These are phyloP conservation scores for Phragmites australis DNA, from an alignment of 176 grass and related monocot genomes.

Conservation along the genomic window DNA sequence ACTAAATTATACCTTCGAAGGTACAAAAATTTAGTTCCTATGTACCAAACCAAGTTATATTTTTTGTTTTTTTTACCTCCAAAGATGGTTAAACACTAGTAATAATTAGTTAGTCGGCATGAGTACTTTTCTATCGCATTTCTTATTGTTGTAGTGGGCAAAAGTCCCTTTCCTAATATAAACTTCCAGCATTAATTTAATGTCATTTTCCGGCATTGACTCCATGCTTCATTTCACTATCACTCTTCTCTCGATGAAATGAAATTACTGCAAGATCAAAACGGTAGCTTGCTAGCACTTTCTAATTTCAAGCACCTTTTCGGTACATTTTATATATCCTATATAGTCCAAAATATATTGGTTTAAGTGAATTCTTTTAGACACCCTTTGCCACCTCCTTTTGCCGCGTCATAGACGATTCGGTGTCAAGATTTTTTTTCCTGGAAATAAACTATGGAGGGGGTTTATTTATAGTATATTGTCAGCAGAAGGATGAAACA, in stretches of 20 bases:
- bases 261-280: not conserved
- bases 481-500: no score
- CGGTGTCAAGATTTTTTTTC: no score
- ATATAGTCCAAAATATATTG: not conserved
- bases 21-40: no score
- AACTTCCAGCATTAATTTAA: not conserved
- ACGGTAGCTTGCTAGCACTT: not conserved
- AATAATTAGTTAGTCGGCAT: not conserved
- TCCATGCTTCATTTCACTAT: not conserved
- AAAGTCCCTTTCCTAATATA: not conserved
- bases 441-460: no score
- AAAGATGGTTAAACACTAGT: no score
- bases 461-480: no score
- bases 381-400: not conserved
- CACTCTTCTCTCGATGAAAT: not conserved
- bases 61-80: no score
- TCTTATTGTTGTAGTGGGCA: no score
- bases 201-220: not conserved
- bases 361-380: not conserved
- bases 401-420: no score
- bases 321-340: not conserved
- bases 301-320: not conserved
- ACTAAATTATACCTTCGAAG: no score
- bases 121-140: no score
- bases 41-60: no score